Evolutionary conservation across 2,329 filamentous ascomycete species (phyloP).

Genomic region (Aspergillus intermedius): DNA sequence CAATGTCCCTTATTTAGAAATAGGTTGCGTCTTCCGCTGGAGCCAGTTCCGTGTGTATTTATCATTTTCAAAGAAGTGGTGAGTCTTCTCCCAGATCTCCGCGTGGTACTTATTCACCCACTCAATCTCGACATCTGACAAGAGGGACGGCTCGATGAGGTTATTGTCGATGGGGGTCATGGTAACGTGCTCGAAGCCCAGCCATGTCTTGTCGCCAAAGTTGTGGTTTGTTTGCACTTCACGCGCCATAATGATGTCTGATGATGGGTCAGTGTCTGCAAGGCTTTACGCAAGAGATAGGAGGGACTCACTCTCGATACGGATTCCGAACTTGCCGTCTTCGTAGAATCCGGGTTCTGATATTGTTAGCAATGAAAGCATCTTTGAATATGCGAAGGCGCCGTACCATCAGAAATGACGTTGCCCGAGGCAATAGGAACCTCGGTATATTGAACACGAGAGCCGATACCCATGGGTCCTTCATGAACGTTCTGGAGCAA

Average conservation of each 20-base stretch:
- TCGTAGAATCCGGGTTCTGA: slow-evolving; percentile 91
- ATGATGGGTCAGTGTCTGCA: neutral
- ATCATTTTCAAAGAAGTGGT: slow-evolving; percentile 67
- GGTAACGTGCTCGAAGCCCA: slow-evolving; percentile 94
- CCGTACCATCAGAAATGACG: slow-evolving; percentile 71
- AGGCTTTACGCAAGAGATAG: neutral
- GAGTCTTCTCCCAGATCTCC: slow-evolving; percentile 76
- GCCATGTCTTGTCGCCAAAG: slow-evolving; percentile 88
- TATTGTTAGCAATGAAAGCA: slow-evolving; percentile 9
- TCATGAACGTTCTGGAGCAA: slow-evolving; percentile 73
- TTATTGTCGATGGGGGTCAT: slow-evolving; percentile 94
- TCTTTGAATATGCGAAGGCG: neutral
- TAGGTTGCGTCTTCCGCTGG: slow-evolving; percentile 72
- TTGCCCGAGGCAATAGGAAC: slow-evolving; percentile 86
- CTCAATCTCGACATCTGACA: slow-evolving; percentile 67
- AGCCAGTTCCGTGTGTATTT: slow-evolving; percentile 70
- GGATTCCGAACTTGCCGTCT: slow-evolving; percentile 87
- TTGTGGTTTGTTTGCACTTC: slow-evolving; percentile 80
- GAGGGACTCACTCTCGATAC: slow-evolving; percentile 66
- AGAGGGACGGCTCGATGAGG: slow-evolving; percentile 66
- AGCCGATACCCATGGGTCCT: slow-evolving; percentile 93
- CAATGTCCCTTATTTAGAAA: slow-evolving; percentile 36
- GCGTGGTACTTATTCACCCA: slow-evolving; percentile 86
- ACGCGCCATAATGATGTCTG: slow-evolving; percentile 77
- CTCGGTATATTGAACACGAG: slow-evolving; percentile 82